Conservation (phyloP, 2,329 filamentous ascomycete genomes). For the Pseudogymnoascus sp. region DNA sequence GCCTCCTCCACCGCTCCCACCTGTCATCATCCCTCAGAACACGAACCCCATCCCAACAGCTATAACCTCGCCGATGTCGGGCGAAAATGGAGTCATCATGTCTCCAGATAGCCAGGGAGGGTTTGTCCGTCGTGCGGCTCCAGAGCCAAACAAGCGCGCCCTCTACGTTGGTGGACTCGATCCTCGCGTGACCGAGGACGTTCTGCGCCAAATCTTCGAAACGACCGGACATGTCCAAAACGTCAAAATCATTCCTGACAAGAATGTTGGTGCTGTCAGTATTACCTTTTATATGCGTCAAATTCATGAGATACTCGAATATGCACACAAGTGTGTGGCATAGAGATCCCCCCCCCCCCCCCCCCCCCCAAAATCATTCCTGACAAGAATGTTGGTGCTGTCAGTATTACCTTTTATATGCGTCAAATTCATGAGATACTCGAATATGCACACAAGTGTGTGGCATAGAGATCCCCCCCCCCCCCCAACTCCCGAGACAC, state of each 20-base stretch:
- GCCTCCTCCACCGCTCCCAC: conserved; percentile 80
- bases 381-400: conserved; percentile 86
- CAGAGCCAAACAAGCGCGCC: conserved; percentile 96
- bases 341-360: conserved; percentile 20
- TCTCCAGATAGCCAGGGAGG: conserved; percentile 76
- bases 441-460: conserved; percentile 16
- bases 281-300: conserved; percentile 24
- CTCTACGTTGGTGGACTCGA: conserved; percentile 94
- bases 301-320: conserved; percentile 18
- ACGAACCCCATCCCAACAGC: conserved; percentile 91
- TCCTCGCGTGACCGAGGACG: conserved; percentile 90
- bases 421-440: conserved; percentile 20
- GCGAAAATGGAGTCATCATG: conserved; percentile 58
- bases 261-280: conserved; percentile 69
- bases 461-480: conserved; percentile 19
- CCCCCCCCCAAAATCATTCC: conserved; percentile 99
- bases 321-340: conserved; percentile 17
- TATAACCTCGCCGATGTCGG: conserved; percentile 79
- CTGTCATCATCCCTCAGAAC: conserved; percentile 84
- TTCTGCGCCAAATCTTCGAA: conserved; percentile 95
- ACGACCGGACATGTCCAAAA: conserved; percentile 97
- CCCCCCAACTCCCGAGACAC: conserved; percentile 23
- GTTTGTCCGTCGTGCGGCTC: conserved; percentile 80
- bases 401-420: conserved; percentile 28
- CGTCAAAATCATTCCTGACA: conserved; percentile 99